Conservation (phyloP, 2,329 filamentous ascomycete genomes). For the Coniosporium tulheliwenetii region DNA sequence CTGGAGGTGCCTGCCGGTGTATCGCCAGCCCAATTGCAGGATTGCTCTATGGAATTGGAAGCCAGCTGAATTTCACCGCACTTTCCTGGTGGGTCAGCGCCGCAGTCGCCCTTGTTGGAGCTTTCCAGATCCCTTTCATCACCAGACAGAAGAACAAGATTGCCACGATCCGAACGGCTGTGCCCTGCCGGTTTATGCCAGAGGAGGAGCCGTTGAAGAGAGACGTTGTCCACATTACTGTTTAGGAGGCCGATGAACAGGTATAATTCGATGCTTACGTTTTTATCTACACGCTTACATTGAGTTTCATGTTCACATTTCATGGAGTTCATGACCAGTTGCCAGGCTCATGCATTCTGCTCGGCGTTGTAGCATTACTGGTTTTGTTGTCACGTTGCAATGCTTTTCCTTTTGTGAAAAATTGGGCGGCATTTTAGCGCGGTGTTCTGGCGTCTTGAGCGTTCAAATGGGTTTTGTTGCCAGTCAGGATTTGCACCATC, state of each 20-base stretch:
- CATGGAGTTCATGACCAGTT: too few relatives aligned
- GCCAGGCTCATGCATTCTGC: too few relatives aligned
- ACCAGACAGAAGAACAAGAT: constrained; percentile 29
- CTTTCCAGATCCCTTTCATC: constrained; percentile 40
- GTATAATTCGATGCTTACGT: too few relatives aligned
- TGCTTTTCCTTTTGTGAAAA: too few relatives aligned
- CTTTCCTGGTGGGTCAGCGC: constrained; percentile 47
- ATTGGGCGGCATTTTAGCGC: too few relatives aligned
- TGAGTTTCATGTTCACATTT: too few relatives aligned
- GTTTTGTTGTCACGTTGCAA: too few relatives aligned
- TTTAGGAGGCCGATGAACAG: constrained; percentile 3
- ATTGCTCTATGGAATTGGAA: constrained; percentile 48
- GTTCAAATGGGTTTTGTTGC: too few relatives aligned
- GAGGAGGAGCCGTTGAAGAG: constrained; percentile 5
- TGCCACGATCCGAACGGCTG: constrained; percentile 18
- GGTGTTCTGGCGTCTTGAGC: too few relatives aligned
- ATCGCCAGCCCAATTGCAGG: constrained; percentile 54
- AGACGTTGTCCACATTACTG: constrained; percentile 8
- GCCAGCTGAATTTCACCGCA: constrained; percentile 40
- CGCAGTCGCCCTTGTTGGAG: constrained; percentile 38
- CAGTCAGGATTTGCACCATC: too few relatives aligned
- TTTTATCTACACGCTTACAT: too few relatives aligned
- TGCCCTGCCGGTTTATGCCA: constrained; percentile 12
- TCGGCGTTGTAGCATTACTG: too few relatives aligned
- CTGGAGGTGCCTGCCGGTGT: constrained; percentile 55